Percentiles rank a stretch among this genome's conserved stretches.
Evolutionary conservation across 2,329 filamentous ascomycete species (phyloP).

Genomic region (Rhinocladiella mackenziei): DNA sequence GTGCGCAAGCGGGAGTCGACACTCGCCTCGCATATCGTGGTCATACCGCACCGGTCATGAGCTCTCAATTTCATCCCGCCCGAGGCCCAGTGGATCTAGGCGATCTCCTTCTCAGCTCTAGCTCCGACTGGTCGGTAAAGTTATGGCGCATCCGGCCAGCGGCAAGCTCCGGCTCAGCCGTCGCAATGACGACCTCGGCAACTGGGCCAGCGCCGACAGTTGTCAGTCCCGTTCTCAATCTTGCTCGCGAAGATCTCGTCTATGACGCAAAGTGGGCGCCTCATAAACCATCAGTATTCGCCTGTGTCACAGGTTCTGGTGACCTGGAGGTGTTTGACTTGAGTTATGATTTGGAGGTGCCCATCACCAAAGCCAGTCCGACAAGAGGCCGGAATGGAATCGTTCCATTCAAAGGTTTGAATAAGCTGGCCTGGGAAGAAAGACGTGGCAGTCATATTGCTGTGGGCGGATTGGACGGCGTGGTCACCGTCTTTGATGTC

Average conservation of each 20-base stretch:
- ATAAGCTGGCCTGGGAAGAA: conserved; percentile 91
- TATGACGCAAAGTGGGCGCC: conserved; percentile 97
- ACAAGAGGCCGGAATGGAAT: conserved; percentile 58
- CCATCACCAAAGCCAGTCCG: conserved; percentile 74
- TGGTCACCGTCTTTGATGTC: conserved; percentile 90
- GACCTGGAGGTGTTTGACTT: conserved; percentile 94
- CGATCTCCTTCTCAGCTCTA: conserved; percentile 86
- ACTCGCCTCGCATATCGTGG: conserved; percentile 81
- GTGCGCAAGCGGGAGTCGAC: conserved; percentile 93
- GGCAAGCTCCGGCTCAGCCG: conserved; percentile 42
- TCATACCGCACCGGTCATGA: conserved; percentile 92
- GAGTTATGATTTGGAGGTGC: conserved; percentile 86
- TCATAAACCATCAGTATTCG: conserved; percentile 88
- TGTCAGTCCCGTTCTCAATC: conserved; percentile 76
- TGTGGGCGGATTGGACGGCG: conserved; percentile 86
- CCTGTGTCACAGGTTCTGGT: conserved; percentile 87
- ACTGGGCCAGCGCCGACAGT: conserved; percentile 38
- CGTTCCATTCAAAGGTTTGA: conserved; percentile 78
- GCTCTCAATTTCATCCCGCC: conserved; percentile 89
- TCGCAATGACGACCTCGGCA: conserved; percentile 41
- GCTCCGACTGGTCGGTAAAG: conserved; percentile 95
- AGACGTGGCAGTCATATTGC: conserved; percentile 82
- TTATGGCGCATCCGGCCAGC: conserved; percentile 79
- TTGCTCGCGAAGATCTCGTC: conserved; percentile 90
- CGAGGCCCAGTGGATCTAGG: conserved; percentile 90